phyloP scores from a whole-genome alignment of 2,329 filamentous ascomycete species.

The Ophiocordyceps camponoti-saundersi region DNA sequence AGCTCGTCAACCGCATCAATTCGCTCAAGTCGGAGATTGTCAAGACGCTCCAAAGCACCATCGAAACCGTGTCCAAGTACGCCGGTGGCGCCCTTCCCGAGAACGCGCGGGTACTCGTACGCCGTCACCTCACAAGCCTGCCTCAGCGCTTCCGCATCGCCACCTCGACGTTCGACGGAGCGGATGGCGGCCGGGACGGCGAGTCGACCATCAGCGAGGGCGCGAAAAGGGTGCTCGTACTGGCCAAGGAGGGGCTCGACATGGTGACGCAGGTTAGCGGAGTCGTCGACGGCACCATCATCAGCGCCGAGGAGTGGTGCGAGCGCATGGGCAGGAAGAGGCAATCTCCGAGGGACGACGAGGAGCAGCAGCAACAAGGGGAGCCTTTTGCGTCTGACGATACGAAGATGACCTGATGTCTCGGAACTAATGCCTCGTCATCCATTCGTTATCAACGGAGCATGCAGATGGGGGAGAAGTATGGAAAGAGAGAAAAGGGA shows the following conservation, averaged over 20 bases:
- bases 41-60: constrained; percentile 63
- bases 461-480: no score
- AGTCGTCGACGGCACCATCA: constrained; percentile 75
- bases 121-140: constrained; percentile 66
- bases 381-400: not conserved
- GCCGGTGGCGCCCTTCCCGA: constrained; percentile 82
- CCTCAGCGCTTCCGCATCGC: constrained; percentile 70
- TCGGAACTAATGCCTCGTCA: no score
- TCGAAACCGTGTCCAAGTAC: constrained; percentile 74
- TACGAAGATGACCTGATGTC: not conserved
- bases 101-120: constrained; percentile 70
- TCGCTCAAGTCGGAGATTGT: constrained; percentile 54
- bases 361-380: constrained; percentile 4
- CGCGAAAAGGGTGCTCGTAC: constrained; percentile 64
- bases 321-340: constrained; percentile 45
- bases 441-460: no score
- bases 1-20: constrained; percentile 46
- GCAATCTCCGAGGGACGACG: constrained; percentile 10
- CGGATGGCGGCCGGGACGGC: constrained; percentile 13
- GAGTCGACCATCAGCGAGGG: constrained; percentile 27
- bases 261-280: constrained; percentile 87
- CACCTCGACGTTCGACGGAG: constrained; percentile 25
- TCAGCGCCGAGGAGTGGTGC: constrained; percentile 85
- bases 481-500: no score
- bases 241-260: constrained; percentile 80